A percentile compares a stretch with the other conserved stretches of the same genome.
Conservation (phyloP, 1,284 basidiomycete species). For the Mycena citricolor region DNA sequence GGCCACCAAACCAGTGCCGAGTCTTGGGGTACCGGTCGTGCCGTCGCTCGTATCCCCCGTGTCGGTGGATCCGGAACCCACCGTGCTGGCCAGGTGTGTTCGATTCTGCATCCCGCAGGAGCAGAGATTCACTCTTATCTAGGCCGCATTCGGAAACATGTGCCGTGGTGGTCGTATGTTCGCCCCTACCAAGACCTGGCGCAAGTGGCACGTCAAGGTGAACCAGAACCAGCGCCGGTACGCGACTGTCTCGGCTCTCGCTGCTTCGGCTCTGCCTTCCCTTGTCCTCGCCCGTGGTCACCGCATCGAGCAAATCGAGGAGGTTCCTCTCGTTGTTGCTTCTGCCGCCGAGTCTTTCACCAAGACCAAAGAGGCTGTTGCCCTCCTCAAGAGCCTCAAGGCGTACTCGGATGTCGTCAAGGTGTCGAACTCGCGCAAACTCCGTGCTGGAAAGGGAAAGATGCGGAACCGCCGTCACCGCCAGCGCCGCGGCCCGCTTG, state of each 20-base stretch:
- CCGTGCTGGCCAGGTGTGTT: conserved; percentile 88
- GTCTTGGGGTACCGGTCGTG: conserved; percentile 99
- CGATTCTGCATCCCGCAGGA: no score
- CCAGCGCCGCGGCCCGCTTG: conserved; percentile 95
- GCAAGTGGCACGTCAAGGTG: conserved; percentile 99
- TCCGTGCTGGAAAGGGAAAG: conserved; percentile 98
- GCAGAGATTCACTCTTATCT: no score
- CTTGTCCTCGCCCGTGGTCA: conserved; percentile 99
- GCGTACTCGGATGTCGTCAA: conserved; percentile 96
- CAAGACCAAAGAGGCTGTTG: conserved; percentile 98
- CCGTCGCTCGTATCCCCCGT: conserved; percentile 99
- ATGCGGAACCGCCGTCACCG: conserved; percentile 95
- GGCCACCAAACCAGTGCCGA: conserved; percentile 99
- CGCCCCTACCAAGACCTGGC: conserved; percentile 99
- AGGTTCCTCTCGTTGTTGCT: conserved; percentile 93
- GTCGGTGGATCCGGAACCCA: conserved; percentile 99
- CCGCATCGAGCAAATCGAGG: conserved; percentile 96
- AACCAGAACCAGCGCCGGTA: conserved; percentile 99
- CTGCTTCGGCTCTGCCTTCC: conserved; percentile 96
- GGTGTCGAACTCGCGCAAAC: conserved; percentile 96
- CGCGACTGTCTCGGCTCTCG: conserved; percentile 96
- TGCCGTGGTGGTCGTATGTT: conserved; percentile 99
- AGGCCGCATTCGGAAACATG: conserved; percentile 99
- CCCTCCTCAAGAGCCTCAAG: conserved; percentile 87
- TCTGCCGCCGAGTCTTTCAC: conserved; percentile 81